Percentiles rank a stretch among this genome's conserved stretches.
These are phyloP conservation scores for Penicillium dipodomyicola DNA, from an alignment of 495 filamentous ascomycete genomes.

Conservation along the genomic window DNA sequence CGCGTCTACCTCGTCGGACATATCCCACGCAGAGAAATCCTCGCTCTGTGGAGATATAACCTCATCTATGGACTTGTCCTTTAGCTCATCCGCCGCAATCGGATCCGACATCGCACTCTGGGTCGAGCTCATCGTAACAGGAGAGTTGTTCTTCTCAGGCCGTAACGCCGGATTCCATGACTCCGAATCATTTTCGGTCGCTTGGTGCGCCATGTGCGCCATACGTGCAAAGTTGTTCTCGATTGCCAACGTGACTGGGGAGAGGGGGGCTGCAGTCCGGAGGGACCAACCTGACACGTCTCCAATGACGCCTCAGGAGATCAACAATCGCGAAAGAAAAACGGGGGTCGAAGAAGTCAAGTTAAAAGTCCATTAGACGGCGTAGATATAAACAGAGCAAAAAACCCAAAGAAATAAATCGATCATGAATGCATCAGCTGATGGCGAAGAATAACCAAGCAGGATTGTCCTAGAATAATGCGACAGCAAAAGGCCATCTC, in stretches of 20 bases:
- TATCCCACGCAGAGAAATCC: conserved; percentile 24
- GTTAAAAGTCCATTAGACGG: conserved; percentile 25
- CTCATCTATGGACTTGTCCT: conserved; percentile 9
- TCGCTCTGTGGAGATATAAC: conserved; percentile 22
- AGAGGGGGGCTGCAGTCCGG: conserved; percentile 8
- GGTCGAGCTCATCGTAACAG: conserved; percentile 11
- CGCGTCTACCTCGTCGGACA: conserved; percentile 12
- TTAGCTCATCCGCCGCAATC: conserved; percentile 17
- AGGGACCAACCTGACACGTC: conserved; percentile 34
- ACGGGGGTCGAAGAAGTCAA: conserved; percentile 9
- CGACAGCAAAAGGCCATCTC: conserved; percentile 11
- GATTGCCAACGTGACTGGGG: conserved; percentile 12
- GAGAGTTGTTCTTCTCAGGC: conserved; percentile 25
- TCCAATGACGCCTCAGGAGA: conserved; percentile 27
- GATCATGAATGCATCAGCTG: conserved; percentile 13
- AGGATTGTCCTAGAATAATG: conserved; percentile 12
- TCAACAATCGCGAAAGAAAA: conserved; percentile 25
- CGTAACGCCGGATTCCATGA: conserved; percentile 46
- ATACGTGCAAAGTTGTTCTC: conserved; percentile 18
- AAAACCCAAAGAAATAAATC: conserved; percentile 17
- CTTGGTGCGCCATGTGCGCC: conserved; percentile 26
- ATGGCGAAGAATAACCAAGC: conserved; percentile 7
- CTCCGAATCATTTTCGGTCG: conserved; percentile 20
- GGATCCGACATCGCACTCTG: conserved; percentile 12
- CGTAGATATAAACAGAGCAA: conserved; percentile 4